A percentile compares a stretch with the other conserved stretches of the same genome.
phyloP scores from a whole-genome alignment of 2,329 filamentous ascomycete genomes.

The Furcasterigmium furcatum region DNA sequence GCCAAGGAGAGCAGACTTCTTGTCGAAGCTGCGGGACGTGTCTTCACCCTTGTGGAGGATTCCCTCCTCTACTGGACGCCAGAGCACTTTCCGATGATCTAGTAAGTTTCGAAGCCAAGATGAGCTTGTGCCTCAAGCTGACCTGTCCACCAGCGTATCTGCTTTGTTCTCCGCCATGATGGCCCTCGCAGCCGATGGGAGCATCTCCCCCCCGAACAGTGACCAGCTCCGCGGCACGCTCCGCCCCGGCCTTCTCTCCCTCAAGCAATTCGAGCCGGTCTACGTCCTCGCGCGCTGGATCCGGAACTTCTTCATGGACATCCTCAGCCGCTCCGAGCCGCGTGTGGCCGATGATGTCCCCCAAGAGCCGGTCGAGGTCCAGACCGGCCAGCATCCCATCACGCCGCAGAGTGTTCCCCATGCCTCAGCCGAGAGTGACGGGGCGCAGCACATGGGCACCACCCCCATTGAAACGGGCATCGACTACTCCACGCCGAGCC shows the following conservation, averaged over 20 bases:
- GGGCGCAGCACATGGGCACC: not conserved
- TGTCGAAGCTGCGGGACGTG: not conserved
- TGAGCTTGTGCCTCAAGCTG: too few relatives aligned
- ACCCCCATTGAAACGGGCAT: not conserved
- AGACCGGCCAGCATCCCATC: not conserved
- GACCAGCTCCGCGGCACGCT: not conserved
- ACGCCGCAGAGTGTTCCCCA: not conserved
- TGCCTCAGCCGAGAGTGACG: not conserved
- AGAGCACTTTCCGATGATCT: conserved; percentile 2
- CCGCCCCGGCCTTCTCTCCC: not conserved
- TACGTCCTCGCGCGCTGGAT: conserved; percentile 2
- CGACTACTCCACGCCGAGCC: not conserved
- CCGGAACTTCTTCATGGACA: not conserved
- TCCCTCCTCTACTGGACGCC: conserved; percentile 1
- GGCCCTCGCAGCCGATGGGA: not conserved
- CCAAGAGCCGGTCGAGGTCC: not conserved
- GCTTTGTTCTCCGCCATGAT: conserved; percentile 1
- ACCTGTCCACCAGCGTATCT: not conserved
- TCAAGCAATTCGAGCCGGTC: conserved; percentile 1
- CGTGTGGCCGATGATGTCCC: too few relatives aligned
- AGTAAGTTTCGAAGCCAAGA: not conserved
- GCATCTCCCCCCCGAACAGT: not conserved
- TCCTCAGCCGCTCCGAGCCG: not conserved
- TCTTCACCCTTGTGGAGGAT: conserved; percentile 1
- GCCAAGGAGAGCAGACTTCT: not conserved